These are phyloP conservation scores for Jimgerdemannia flammicorona DNA, from an alignment of 192 early-diverging fungal species.

Conservation along the genomic window DNA sequence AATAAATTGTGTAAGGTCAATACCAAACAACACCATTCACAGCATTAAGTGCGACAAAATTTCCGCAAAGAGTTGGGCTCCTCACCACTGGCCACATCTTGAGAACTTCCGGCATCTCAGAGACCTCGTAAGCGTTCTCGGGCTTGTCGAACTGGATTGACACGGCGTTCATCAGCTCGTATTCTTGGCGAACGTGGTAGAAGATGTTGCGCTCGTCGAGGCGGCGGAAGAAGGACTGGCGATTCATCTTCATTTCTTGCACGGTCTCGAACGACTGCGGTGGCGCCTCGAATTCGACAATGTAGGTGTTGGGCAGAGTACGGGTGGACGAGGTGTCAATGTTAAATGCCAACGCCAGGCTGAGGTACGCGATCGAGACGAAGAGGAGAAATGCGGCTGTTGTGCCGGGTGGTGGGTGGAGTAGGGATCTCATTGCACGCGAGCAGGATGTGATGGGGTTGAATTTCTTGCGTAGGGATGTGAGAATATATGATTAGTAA, in stretches of 20 bases:
- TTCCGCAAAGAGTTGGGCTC: too few species aligned
- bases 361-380: too few species aligned
- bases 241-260: conserved; percentile 5
- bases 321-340: background rate
- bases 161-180: conserved; percentile 40
- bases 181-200: conserved; percentile 34
- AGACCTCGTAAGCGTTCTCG: conserved; percentile 21
- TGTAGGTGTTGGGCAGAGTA: conserved; percentile 17
- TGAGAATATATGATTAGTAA: too few species aligned
- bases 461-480: too few species aligned
- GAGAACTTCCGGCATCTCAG: conserved; percentile 20
- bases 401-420: too few species aligned
- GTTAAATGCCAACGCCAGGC: too few species aligned
- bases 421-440: too few species aligned
- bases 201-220: conserved; percentile 18
- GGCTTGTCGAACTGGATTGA: conserved; percentile 33
- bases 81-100: conserved; percentile 45
- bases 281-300: conserved; percentile 21
- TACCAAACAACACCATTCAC: background rate
- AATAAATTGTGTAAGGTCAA: background rate
- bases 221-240: conserved; percentile 20
- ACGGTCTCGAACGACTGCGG: conserved; percentile 3
- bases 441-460: too few species aligned
- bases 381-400: too few species aligned
- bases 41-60: background rate